Conservation (phyloP, 495 filamentous ascomycete genomes). For the Penicillium ochrochloron region DNA sequence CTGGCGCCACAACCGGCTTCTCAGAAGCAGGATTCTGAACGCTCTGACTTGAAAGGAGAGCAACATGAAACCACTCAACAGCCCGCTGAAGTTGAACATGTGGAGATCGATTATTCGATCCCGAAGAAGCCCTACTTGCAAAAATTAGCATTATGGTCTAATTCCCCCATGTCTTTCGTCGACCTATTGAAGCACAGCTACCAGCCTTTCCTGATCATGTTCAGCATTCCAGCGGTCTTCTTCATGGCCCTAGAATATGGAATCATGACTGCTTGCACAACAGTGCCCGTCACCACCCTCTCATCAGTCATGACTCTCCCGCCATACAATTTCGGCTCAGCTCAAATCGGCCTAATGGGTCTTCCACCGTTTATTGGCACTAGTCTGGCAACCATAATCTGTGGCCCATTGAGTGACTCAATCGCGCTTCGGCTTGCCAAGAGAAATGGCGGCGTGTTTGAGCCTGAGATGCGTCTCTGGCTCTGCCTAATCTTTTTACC, state of each 20-base stretch:
- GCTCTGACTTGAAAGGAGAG: neutral
- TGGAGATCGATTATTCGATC: conserved; percentile 24
- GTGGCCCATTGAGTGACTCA: conserved; percentile 43
- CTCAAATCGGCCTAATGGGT: conserved; percentile 42
- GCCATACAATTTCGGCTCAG: conserved; percentile 45
- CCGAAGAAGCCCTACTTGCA: conserved; percentile 26
- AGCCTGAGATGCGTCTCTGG: conserved; percentile 45
- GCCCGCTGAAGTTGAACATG: neutral
- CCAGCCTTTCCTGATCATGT: conserved; percentile 33
- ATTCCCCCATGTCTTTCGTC: conserved; percentile 25
- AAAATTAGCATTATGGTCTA: conserved; percentile 23
- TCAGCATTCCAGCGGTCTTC: conserved; percentile 39
- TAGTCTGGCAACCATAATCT: conserved; percentile 36
- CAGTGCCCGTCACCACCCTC: conserved; percentile 36
- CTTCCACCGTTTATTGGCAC: conserved; percentile 43
- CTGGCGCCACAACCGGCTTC: neutral
- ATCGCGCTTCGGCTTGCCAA: conserved; percentile 34
- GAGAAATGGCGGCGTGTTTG: conserved; percentile 40
- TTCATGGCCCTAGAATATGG: conserved; percentile 43
- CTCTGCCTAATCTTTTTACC: conserved; percentile 27
- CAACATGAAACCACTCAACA: neutral
- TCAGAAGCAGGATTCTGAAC: conserved; percentile 17
- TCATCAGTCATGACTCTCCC: conserved; percentile 38
- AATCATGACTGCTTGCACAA: conserved; percentile 38
- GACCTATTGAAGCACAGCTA: conserved; percentile 30